Percentiles rank a stretch among this genome's conserved stretches.
Evolutionary conservation across 163 green algal species (phyloP).

Genomic region (Smithsoniella earleae): DNA sequence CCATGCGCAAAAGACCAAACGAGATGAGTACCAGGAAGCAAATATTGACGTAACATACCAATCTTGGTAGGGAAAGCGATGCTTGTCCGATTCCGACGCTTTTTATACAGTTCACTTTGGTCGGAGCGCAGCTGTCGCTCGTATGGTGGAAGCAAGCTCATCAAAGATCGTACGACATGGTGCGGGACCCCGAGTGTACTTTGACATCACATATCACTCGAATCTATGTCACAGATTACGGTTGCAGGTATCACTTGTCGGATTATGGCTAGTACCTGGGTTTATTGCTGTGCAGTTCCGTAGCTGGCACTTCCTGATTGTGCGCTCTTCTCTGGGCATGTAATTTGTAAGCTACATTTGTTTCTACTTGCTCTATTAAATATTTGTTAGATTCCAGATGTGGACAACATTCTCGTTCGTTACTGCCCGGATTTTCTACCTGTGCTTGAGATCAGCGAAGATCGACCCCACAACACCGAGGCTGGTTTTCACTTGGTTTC

Average conservation of each 20-base stretch:
- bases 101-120: background rate
- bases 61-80: no score
- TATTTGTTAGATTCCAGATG: constrained; percentile 7
- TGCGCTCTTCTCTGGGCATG: background rate
- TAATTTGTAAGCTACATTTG: background rate
- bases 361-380: constrained; percentile 23
- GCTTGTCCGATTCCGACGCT: no score
- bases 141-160: constrained; percentile 22
- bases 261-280: constrained; percentile 75
- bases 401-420: background rate
- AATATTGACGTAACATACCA: no score
- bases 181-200: background rate
- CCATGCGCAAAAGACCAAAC: no score
- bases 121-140: constrained; percentile 11
- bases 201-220: background rate
- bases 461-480: background rate
- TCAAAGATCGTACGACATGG: constrained; percentile 9
- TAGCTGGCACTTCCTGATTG: constrained; percentile 52
- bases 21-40: no score
- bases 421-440: background rate
- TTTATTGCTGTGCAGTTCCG: constrained; percentile 48
- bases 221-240: background rate
- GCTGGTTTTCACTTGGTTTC: constrained; percentile 72
- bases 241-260: constrained; percentile 65
- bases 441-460: background rate